Evolutionary conservation across 2,329 filamentous ascomycete genomes (phyloP).

Genomic region (Monascus ruber): DNA sequence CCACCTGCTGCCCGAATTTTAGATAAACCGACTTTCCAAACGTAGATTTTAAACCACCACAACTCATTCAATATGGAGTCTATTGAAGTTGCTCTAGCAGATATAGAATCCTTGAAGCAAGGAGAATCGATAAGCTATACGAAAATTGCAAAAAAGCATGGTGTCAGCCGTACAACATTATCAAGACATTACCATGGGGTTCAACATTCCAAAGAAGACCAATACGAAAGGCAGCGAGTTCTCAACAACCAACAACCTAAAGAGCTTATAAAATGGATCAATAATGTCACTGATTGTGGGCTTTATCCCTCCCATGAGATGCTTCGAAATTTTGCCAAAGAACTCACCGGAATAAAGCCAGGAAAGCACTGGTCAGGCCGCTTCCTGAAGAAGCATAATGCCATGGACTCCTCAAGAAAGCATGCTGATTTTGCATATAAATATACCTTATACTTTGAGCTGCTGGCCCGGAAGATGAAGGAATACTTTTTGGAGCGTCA

Average conservation of each 20-base stretch:
- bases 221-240: background rate
- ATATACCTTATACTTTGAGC: background rate
- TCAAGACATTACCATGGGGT: background rate
- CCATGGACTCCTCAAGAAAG: background rate
- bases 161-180: too few species aligned
- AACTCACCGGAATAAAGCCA: background rate
- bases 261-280: background rate
- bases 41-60: too few species aligned
- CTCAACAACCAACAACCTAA: background rate
- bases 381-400: background rate
- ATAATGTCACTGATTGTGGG: background rate
- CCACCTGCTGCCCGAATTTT: too few species aligned
- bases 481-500: background rate
- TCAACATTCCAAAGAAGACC: background rate
- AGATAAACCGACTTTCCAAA: too few species aligned
- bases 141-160: too few species aligned
- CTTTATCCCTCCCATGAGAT: background rate
- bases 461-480: background rate
- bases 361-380: background rate
- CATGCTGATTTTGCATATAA: background rate
- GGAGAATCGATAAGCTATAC: too few species aligned
- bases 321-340: background rate
- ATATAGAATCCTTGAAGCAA: too few species aligned
- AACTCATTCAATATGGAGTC: too few species aligned
- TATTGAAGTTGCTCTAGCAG: too few species aligned